phyloP scores from a whole-genome alignment of 768 basidiomycete species.

The Panaeolus papilionaceus region DNA sequence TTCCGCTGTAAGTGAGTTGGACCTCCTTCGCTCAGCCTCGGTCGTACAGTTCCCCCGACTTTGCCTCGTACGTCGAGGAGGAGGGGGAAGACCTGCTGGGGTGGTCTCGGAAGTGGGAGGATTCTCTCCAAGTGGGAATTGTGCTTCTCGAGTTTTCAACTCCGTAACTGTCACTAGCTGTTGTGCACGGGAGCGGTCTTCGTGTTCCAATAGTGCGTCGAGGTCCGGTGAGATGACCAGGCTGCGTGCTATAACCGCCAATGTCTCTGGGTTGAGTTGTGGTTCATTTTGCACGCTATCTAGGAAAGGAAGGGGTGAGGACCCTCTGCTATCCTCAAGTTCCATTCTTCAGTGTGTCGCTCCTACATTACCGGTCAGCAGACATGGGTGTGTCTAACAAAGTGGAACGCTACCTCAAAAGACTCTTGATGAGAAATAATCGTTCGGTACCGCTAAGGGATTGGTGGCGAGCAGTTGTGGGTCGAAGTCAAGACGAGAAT shows the following conservation, averaged over 20 bases:
- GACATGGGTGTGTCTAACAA: background rate
- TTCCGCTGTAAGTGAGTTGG: background rate
- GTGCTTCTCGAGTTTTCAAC: background rate
- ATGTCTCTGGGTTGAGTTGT: conserved; percentile 4
- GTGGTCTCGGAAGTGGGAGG: conserved; percentile 18
- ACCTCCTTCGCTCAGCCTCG: background rate
- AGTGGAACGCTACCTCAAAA: background rate
- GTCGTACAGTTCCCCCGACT: background rate
- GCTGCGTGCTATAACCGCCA: conserved; percentile 28
- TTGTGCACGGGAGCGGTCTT: conserved; percentile 49
- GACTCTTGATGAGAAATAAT: background rate
- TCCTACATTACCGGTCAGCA: background rate
- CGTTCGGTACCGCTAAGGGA: background rate
- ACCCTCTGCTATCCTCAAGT: background rate
- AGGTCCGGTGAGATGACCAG: conserved; percentile 64
- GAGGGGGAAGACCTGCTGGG: conserved; percentile 65
- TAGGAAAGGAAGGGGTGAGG: background rate
- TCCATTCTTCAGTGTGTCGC: conserved; percentile 10
- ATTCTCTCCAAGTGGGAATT: background rate
- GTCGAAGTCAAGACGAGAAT: conserved; percentile 7
- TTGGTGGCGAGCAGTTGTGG: background rate
- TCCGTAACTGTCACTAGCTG: background rate
- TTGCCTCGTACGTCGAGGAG: conserved; percentile 33
- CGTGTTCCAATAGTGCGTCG: conserved; percentile 64
- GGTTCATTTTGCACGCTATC: background rate